phyloP scores from a whole-genome alignment of 768 basidiomycete genomes.

The Chalciporus sphaerocephalus region DNA sequence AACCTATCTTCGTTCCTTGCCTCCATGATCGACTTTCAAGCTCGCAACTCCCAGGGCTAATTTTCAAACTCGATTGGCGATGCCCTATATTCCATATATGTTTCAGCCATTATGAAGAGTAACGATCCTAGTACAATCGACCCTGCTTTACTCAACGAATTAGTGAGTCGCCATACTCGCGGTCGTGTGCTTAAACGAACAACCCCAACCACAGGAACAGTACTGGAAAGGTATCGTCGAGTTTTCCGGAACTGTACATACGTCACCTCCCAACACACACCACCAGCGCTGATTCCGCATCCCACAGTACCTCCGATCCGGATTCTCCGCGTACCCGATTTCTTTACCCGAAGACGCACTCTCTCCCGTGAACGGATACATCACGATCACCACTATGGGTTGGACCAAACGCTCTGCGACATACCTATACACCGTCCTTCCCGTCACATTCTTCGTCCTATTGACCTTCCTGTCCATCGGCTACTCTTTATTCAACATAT shows the following conservation, averaged over 20 bases:
- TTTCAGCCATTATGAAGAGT: background rate
- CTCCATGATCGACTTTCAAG: too few species aligned
- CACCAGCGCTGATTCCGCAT: too few species aligned
- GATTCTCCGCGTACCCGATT: too few species aligned
- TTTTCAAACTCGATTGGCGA: slow-evolving; percentile 15
- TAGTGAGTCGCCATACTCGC: background rate
- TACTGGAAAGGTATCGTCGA: slow-evolving; percentile 17
- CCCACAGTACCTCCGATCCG: too few species aligned
- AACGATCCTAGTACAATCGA: background rate
- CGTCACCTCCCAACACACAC: background rate
- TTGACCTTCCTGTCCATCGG: background rate
- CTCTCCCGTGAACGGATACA: background rate
- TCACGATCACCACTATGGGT: background rate
- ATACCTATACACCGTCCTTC: slow-evolving; percentile 4
- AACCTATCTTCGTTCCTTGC: background rate
- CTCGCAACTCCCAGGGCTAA: slow-evolving; percentile 10
- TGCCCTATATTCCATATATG: slow-evolving; percentile 14
- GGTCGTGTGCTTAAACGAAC: too few species aligned
- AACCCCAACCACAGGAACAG: slow-evolving; percentile 1
- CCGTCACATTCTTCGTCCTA: background rate
- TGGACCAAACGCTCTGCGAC: background rate
- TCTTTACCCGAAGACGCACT: background rate
- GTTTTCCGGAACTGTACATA: slow-evolving; percentile 13
- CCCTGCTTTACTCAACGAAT: background rate
- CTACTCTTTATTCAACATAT: background rate